Evolutionary conservation across 768 basidiomycete genomes (phyloP).

Genomic region (Mycena chlorophos): DNA sequence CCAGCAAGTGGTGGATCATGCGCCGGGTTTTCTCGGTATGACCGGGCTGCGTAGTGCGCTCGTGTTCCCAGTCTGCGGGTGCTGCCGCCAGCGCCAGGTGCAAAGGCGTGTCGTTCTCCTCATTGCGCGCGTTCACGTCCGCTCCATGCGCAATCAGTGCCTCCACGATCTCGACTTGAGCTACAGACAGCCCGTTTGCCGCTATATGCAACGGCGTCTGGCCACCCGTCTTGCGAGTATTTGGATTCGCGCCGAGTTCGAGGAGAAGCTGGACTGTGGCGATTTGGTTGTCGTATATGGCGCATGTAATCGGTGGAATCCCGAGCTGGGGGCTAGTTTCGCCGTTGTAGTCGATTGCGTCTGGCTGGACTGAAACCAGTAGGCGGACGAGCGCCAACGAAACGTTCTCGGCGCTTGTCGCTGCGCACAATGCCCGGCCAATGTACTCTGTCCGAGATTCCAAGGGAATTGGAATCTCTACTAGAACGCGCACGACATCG

Average conservation of each 20-base stretch:
- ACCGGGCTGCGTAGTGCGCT: too few species aligned
- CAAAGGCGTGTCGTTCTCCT: background rate
- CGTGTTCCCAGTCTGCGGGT: too few species aligned
- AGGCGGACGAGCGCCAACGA: background rate
- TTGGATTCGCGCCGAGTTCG: background rate
- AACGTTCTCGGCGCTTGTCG: background rate
- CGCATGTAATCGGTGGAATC: background rate
- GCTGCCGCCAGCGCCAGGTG: too few species aligned
- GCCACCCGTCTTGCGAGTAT: background rate
- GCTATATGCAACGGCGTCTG: background rate
- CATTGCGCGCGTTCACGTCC: background rate
- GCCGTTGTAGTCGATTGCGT: background rate
- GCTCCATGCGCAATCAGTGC: background rate
- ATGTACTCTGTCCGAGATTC: background rate
- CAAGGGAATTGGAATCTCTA: background rate
- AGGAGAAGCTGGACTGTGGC: background rate
- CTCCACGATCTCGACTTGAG: background rate
- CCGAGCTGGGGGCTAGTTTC: background rate
- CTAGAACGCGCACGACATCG: background rate
- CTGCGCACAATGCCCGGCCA: background rate
- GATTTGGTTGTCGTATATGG: background rate
- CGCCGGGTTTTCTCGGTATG: too few species aligned
- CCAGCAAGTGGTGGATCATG: too few species aligned
- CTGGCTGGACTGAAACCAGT: too few species aligned
- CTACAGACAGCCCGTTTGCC: background rate